These are phyloP conservation scores for Dendrocalamus latiflorus DNA, from an alignment of 202 grass and related monocot genomes.

Conservation along the genomic window DNA sequence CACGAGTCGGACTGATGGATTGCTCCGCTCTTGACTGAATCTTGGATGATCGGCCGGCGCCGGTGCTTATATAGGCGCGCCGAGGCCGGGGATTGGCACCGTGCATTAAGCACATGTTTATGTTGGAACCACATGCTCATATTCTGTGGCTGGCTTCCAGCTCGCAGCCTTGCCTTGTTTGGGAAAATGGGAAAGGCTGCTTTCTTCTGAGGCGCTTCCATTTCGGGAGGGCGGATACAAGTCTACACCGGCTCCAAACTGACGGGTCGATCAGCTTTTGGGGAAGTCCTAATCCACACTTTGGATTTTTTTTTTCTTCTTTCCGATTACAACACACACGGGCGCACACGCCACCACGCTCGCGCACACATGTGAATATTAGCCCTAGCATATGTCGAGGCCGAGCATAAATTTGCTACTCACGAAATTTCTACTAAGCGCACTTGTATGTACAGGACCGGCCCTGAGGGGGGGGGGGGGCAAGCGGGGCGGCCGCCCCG, in stretches of 20 bases:
- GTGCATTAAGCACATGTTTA: constrained; percentile 16
- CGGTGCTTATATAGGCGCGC: constrained; percentile 19
- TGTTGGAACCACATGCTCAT: constrained; percentile 8
- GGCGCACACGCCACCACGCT: too few species aligned
- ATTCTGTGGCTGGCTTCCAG: not conserved
- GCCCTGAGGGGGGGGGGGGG: too few species aligned
- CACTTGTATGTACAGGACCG: too few species aligned
- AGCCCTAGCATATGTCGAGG: too few species aligned
- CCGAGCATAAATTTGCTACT: too few species aligned
- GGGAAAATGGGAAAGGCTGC: not conserved
- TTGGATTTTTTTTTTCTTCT: not conserved
- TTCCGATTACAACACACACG: too few species aligned
- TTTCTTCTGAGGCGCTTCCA: constrained; percentile 29
- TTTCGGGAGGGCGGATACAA: constrained; percentile 17
- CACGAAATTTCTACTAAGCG: too few species aligned
- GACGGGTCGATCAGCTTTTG: not conserved
- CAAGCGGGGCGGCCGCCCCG: too few species aligned
- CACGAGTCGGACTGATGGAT: not conserved
- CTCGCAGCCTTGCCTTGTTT: not conserved
- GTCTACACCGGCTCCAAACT: not conserved
- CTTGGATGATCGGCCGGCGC: not conserved
- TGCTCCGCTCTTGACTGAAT: not conserved
- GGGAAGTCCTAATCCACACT: not conserved
- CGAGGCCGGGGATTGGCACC: not conserved
- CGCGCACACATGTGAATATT: too few species aligned